These are phyloP conservation scores for Aspergillus bombycis DNA, from an alignment of 2,329 filamentous ascomycete genomes.

Conservation along the genomic window DNA sequence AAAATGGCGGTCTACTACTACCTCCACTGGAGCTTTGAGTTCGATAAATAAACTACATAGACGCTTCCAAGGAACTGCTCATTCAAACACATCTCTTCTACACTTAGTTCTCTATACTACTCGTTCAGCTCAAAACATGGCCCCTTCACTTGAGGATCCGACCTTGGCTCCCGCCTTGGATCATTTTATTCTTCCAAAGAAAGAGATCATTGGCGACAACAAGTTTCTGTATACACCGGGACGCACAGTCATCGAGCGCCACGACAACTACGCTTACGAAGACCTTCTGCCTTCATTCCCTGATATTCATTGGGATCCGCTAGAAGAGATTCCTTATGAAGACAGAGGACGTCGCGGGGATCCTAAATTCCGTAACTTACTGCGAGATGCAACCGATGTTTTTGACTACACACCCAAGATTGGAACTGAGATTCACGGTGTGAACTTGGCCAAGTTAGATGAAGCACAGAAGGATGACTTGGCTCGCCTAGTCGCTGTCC, in stretches of 20 bases:
- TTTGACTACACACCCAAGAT: constrained; percentile 62
- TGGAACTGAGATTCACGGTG: constrained; percentile 56
- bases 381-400: constrained; percentile 56
- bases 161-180: constrained; percentile 16
- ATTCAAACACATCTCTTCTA: background rate
- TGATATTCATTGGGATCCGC: constrained; percentile 54
- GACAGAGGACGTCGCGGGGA: constrained; percentile 61
- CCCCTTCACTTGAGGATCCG: constrained; percentile 36
- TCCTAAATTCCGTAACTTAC: constrained; percentile 56
- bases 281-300: constrained; percentile 58
- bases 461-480: constrained; percentile 59
- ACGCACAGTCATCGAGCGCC: constrained; percentile 47
- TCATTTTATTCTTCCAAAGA: constrained; percentile 23
- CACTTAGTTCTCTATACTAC: background rate
- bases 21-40: background rate
- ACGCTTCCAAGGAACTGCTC: background rate
- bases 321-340: constrained; percentile 53
- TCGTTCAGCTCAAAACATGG: constrained; percentile 26
- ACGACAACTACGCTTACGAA: constrained; percentile 56
- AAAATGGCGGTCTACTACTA: constrained; percentile 4
- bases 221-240: constrained; percentile 53
- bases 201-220: constrained; percentile 26
- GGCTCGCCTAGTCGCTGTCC: constrained; percentile 55
- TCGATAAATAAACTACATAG: constrained; percentile 8
- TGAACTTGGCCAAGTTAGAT: constrained; percentile 54